phyloP scores from a whole-genome alignment of 208 protist species.

The Willaertia magna region DNA sequence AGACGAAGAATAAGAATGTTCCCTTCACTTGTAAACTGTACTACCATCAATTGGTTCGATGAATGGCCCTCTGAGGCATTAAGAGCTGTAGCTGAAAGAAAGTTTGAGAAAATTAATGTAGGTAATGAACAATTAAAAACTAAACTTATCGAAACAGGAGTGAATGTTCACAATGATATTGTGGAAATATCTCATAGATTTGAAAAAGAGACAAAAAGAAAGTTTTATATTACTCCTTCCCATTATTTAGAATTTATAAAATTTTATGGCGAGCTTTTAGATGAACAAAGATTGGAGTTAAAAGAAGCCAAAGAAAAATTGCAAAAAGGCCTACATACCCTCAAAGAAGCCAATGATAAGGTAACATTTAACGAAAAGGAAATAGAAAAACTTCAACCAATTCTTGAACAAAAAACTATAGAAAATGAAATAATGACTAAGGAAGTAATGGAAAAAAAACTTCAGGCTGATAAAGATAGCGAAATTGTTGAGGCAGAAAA shows the following conservation, averaged over 20 bases:
- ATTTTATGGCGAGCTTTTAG: slow-evolving; percentile 64
- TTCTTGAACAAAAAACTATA: slow-evolving; percentile 32
- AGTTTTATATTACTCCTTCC: slow-evolving; percentile 88
- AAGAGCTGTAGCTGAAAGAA: slow-evolving; percentile 58
- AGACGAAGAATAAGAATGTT: slow-evolving; percentile 84
- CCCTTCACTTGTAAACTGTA: slow-evolving; percentile 92
- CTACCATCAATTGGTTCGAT: slow-evolving; percentile 93
- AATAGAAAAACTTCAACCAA: slow-evolving; percentile 70
- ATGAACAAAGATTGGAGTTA: slow-evolving; percentile 55
- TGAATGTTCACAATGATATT: slow-evolving; percentile 71
- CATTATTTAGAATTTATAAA: slow-evolving; percentile 84
- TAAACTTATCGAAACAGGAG: slow-evolving; percentile 65
- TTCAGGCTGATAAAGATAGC: slow-evolving; percentile 23
- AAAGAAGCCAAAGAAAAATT: slow-evolving; percentile 50
- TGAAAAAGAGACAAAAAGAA: slow-evolving; percentile 72
- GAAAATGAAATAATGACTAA: slow-evolving; percentile 10
- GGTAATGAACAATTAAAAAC: slow-evolving; percentile 41
- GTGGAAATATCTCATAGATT: slow-evolving; percentile 67
- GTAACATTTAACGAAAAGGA: slow-evolving; percentile 76
- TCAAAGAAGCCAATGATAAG: slow-evolving; percentile 61
- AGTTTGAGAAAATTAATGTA: slow-evolving; percentile 46
- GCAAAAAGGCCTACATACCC: neutral
- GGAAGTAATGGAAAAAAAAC: slow-evolving; percentile 40
- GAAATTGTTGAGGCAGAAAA: slow-evolving; percentile 23
- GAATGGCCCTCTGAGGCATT: slow-evolving; percentile 87